Conservation (phyloP, 1,284 basidiomycete species). For the Agaricales sp. region DNA sequence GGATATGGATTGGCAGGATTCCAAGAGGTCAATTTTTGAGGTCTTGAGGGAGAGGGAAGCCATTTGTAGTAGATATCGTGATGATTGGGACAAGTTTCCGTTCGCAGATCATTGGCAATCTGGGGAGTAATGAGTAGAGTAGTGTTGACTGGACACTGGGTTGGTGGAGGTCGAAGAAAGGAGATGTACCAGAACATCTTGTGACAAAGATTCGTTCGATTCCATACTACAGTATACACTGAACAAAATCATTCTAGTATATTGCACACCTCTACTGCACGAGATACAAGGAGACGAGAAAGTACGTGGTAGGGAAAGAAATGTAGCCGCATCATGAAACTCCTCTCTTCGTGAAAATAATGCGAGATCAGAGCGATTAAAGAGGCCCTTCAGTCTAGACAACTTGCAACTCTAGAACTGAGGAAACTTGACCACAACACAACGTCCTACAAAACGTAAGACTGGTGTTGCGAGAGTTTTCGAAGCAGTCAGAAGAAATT, state of each 20-base stretch:
- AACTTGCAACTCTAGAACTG: constrained; percentile 26
- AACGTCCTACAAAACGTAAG: constrained; percentile 47
- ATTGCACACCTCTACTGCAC: not conserved
- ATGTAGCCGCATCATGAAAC: constrained; percentile 72
- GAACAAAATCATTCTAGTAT: not conserved
- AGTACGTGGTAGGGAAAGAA: not conserved
- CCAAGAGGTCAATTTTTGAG: constrained; percentile 24
- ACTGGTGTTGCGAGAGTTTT: not conserved
- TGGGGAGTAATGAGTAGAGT: constrained; percentile 55
- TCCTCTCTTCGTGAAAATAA: constrained; percentile 52
- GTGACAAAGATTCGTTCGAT: not conserved
- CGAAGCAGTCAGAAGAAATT: not conserved
- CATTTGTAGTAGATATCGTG: constrained; percentile 51
- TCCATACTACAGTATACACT: not conserved
- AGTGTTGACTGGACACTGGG: constrained; percentile 18
- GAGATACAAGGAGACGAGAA: not conserved
- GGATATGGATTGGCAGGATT: constrained; percentile 76
- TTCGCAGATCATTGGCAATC: constrained; percentile 72
- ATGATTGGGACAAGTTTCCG: constrained; percentile 40
- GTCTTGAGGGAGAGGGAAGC: constrained; percentile 19
- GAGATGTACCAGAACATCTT: constrained; percentile 74
- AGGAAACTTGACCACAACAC: constrained; percentile 31
- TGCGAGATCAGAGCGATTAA: constrained; percentile 75
- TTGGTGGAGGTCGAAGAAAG: constrained; percentile 66
- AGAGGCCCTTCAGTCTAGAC: constrained; percentile 49